Conservation (phyloP, 2,329 filamentous ascomycete genomes). For the Ascosphaera apis region DNA sequence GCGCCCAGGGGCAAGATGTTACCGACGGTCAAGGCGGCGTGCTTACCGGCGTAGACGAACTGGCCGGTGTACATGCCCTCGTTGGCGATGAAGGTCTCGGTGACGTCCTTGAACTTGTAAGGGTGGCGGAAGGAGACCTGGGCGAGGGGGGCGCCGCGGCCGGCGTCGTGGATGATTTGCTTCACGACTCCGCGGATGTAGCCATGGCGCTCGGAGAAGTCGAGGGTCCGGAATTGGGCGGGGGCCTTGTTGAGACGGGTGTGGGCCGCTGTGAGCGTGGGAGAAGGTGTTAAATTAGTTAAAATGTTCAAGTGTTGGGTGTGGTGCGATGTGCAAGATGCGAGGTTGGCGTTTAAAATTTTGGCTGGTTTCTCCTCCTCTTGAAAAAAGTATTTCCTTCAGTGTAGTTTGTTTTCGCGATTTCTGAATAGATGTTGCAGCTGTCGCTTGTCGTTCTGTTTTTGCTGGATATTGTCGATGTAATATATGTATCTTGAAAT, state of each 20-base stretch:
- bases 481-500: no score
- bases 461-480: no score
- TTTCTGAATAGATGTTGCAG: no score
- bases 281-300: no score
- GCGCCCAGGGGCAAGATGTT: constrained; percentile 89
- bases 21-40: constrained; percentile 85
- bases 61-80: constrained; percentile 99
- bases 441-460: no score
- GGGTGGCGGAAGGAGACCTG: constrained; percentile 93
- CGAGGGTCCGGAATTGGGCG: constrained; percentile 89
- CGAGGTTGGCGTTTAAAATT: no score
- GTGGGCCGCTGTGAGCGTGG: constrained; percentile 47
- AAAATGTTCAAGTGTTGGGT: no score
- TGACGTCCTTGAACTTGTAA: constrained; percentile 93
- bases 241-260: constrained; percentile 87
- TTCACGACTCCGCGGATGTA: constrained; percentile 95
- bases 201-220: constrained; percentile 90
- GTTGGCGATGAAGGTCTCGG: constrained; percentile 99
- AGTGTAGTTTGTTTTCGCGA: no score
- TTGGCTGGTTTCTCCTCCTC: no score
- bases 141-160: constrained; percentile 93
- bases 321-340: no score
- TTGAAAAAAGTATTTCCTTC: no score
- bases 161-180: constrained; percentile 97
- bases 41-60: constrained; percentile 99